Percentiles rank a stretch among this genome's conserved stretches.
These are phyloP conservation scores for Condylostoma magnum DNA, from an alignment of 169 alveolate genomes.

Conservation along the genomic window DNA sequence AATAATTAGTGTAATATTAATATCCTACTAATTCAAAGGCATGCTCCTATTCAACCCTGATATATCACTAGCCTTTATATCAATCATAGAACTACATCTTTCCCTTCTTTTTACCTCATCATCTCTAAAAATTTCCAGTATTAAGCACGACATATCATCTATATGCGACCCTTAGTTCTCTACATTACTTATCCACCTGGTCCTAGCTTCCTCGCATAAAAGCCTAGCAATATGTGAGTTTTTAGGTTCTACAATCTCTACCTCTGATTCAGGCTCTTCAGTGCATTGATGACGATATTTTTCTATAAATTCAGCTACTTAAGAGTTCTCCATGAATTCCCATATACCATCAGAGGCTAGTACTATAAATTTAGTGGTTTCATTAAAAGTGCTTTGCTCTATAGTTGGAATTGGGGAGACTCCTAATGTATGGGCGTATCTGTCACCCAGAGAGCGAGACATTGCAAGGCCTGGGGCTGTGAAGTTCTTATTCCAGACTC, in stretches of 20 bases:
- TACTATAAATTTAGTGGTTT: slow-evolving; percentile 69
- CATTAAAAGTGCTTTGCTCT: slow-evolving; percentile 3
- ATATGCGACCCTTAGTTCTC: slow-evolving; percentile 6
- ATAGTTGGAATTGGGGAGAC: slow-evolving; percentile 68
- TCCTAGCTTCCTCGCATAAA: slow-evolving; percentile 26
- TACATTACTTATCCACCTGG: background rate
- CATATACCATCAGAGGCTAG: slow-evolving; percentile 86
- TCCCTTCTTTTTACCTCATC: too few relatives aligned
- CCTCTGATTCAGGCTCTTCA: slow-evolving; percentile 3
- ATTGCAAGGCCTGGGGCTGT: slow-evolving; percentile 82
- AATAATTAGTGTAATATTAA: too few relatives aligned
- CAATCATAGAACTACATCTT: too few relatives aligned
- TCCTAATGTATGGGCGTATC: slow-evolving; percentile 65
- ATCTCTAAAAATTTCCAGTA: too few relatives aligned
- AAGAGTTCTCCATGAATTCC: slow-evolving; percentile 77
- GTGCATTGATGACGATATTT: background rate
- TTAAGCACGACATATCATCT: slow-evolving; percentile 13
- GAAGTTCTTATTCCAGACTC: slow-evolving; percentile 73
- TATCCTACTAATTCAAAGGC: too few relatives aligned
- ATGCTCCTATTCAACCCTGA: too few relatives aligned
- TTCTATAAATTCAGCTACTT: slow-evolving; percentile 48
- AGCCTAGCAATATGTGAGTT: slow-evolving; percentile 1
- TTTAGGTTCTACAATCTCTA: background rate
- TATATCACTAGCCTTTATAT: too few relatives aligned
- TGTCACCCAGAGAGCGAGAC: slow-evolving; percentile 79